Evolutionary conservation across 352 stramenopile genomes (phyloP).

Genomic region (Pythium sp.): DNA sequence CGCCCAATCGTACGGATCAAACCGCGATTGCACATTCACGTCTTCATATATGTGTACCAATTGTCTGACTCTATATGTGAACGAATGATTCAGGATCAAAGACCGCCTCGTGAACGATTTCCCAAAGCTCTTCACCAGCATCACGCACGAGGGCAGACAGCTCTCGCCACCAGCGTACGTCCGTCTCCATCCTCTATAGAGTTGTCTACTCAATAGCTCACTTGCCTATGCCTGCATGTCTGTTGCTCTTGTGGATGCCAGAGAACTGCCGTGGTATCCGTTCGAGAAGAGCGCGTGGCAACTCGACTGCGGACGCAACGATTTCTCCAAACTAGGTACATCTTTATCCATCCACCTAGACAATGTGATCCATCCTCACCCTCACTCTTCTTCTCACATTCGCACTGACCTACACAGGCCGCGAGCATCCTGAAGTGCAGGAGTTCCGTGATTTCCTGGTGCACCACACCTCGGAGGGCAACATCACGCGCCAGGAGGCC

Average conservation of each 20-base stretch:
- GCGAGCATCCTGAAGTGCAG: conserved; percentile 56
- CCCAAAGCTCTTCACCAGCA: conserved; percentile 35
- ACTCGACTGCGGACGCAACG: conserved; percentile 63
- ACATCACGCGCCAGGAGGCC: conserved; percentile 95
- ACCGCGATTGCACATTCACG: too few relatives aligned
- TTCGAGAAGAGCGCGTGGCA: conserved; percentile 61
- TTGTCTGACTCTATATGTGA: neutral
- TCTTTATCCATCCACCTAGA: neutral
- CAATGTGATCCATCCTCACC: neutral
- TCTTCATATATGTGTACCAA: too few relatives aligned
- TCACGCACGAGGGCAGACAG: conserved; percentile 25
- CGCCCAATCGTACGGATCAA: conserved; percentile 22
- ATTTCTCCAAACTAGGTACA: conserved; percentile 53
- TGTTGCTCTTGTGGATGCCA: conserved; percentile 11
- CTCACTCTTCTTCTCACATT: neutral
- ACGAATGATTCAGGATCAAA: conserved; percentile 31
- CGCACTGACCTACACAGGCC: conserved; percentile 24
- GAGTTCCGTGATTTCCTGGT: conserved; percentile 93
- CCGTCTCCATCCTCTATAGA: neutral
- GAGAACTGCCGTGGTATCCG: conserved; percentile 64
- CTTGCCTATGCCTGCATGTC: neutral
- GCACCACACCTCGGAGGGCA: conserved; percentile 86
- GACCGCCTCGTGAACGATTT: conserved; percentile 45
- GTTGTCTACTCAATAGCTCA: neutral
- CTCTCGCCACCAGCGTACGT: conserved; percentile 36